Percentiles rank a stretch among this genome's conserved stretches.
phyloP scores from a whole-genome alignment of 2,329 filamentous ascomycete species.

The Geosmithia flava region DNA sequence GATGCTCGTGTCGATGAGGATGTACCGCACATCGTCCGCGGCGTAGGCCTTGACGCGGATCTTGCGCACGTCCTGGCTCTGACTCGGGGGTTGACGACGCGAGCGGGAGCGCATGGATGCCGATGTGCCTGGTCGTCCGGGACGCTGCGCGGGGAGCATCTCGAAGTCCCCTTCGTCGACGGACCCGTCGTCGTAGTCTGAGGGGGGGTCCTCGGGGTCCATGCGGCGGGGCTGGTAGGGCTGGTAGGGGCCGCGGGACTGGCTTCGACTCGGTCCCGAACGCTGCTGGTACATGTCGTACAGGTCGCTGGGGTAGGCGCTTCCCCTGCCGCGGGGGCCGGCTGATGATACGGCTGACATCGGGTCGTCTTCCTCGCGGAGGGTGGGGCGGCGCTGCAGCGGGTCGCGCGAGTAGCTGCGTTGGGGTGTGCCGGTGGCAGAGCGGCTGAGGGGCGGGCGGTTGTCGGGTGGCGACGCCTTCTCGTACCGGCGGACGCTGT shows the following conservation, averaged over 20 bases:
- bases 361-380: constrained; percentile 29
- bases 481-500: constrained; percentile 36
- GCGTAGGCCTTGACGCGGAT: constrained; percentile 87
- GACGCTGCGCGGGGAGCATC: constrained; percentile 50
- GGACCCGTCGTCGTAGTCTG: constrained; percentile 56
- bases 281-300: constrained; percentile 46
- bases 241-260: background rate
- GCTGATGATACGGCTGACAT: background rate
- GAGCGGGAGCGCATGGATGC: constrained; percentile 40
- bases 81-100: constrained; percentile 34
- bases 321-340: constrained; percentile 19
- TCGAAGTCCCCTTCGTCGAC: constrained; percentile 73
- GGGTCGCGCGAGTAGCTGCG: constrained; percentile 28
- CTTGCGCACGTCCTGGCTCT: constrained; percentile 48
- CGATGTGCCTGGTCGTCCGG: constrained; percentile 23
- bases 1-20: constrained; percentile 66
- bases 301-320: constrained; percentile 56
- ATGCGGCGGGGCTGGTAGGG: constrained; percentile 45
- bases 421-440: constrained; percentile 32
- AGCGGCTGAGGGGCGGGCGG: constrained; percentile 22
- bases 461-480: constrained; percentile 35
- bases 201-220: constrained; percentile 72
- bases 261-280: constrained; percentile 18
- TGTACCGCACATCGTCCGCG: constrained; percentile 79
- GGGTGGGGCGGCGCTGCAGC: constrained; percentile 14